A percentile compares a stretch with the other conserved stretches of the same genome.
Evolutionary conservation across 352 stramenopile genomes (phyloP).

Genomic region (Pythium volutum): DNA sequence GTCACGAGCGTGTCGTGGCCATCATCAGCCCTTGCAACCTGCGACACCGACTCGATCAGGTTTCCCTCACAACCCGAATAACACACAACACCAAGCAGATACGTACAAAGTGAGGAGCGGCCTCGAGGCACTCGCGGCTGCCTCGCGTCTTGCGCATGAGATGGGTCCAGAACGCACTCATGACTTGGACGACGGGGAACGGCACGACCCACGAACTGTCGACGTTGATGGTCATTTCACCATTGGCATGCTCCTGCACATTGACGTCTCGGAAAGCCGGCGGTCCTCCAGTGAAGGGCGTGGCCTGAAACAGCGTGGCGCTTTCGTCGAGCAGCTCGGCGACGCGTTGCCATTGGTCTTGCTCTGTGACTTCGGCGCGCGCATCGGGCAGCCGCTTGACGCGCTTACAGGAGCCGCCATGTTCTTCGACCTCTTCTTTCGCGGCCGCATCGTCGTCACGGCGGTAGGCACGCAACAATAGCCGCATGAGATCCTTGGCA

Average conservation of each 20-base stretch:
- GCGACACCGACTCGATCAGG: no score
- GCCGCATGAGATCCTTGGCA: no score
- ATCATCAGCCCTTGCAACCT: no score
- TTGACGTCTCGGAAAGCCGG: conserved; percentile 18
- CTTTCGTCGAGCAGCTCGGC: conserved; percentile 14
- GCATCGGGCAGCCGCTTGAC: conserved; percentile 8
- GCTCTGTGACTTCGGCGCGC: background rate
- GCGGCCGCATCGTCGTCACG: no score
- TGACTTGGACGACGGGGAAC: conserved; percentile 16
- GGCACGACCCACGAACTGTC: conserved; percentile 22
- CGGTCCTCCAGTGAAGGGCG: conserved; percentile 1
- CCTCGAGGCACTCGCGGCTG: background rate
- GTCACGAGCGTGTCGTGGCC: background rate
- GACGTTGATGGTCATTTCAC: conserved; percentile 20
- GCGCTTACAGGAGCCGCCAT: conserved; percentile 7
- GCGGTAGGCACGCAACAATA: conserved; percentile 13
- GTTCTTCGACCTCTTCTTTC: background rate
- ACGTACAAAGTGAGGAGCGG: background rate
- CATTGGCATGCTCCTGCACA: conserved; percentile 13
- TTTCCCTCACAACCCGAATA: no score
- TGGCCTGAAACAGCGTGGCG: background rate
- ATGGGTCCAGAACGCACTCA: conserved; percentile 11
- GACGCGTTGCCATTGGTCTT: conserved; percentile 5
- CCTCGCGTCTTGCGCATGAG: conserved; percentile 5
- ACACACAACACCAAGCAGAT: no score